Conservation (phyloP, 331 rosid genomes). For the Malus hybrid region DNA sequence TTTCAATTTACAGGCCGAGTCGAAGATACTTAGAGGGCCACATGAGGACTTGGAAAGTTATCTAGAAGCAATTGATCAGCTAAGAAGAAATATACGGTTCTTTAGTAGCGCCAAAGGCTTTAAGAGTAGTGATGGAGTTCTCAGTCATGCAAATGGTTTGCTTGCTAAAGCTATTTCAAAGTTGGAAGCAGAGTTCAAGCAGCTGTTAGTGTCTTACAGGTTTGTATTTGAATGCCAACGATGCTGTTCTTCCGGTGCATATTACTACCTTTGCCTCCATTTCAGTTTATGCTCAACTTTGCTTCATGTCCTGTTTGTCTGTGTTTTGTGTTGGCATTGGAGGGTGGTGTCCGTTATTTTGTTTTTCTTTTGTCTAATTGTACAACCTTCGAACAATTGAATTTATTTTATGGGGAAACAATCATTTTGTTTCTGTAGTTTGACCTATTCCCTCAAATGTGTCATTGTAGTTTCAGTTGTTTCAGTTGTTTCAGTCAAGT, state of each 20-base stretch:
- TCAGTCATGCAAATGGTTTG: slow-evolving; percentile 61
- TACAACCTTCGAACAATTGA: neutral
- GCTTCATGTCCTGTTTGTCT: neutral
- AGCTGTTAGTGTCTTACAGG: slow-evolving; percentile 76
- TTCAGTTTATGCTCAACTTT: neutral
- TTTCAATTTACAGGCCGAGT: slow-evolving; percentile 60
- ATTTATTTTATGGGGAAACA: neutral
- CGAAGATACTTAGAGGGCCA: slow-evolving; percentile 77
- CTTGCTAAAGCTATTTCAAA: slow-evolving; percentile 85
- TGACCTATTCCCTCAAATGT: neutral
- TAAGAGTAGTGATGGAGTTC: slow-evolving; percentile 61
- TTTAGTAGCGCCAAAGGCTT: slow-evolving; percentile 67
- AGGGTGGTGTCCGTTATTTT: neutral
- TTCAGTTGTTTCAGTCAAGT: neutral
- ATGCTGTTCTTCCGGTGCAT: neutral
- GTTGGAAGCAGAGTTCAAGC: slow-evolving; percentile 84
- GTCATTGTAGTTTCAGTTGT: neutral
- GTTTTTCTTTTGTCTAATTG: neutral
- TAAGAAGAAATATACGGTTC: slow-evolving; percentile 73
- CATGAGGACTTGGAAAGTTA: slow-evolving; percentile 92
- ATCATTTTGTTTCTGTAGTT: neutral
- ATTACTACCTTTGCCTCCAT: neutral
- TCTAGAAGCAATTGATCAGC: slow-evolving; percentile 73
- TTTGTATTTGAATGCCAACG: slow-evolving; percentile 23
- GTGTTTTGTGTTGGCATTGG: neutral